Conservation (phyloP, 257 asterid species). For the Gynochthodes officinalis region DNA sequence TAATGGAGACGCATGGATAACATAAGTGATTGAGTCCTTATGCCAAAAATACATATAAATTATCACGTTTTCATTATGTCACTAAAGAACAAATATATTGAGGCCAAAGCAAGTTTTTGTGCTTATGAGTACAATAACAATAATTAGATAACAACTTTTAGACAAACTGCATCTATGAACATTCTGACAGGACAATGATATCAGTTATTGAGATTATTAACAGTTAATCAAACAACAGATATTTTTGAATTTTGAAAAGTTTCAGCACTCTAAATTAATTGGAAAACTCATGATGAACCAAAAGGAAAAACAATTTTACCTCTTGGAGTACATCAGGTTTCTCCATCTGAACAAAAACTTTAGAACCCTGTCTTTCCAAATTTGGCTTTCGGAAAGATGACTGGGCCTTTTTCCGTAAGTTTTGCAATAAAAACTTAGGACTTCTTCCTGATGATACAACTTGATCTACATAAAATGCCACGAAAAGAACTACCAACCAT, state of each 20-base stretch:
- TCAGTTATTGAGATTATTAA: background rate
- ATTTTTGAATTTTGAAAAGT: background rate
- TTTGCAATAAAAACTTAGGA: constrained; percentile 53
- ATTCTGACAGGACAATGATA: background rate
- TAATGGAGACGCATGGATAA: constrained; percentile 9
- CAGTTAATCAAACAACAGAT: background rate
- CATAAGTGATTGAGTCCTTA: background rate
- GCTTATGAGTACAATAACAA: background rate
- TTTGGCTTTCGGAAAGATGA: constrained; percentile 63
- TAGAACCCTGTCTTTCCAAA: constrained; percentile 66
- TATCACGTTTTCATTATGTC: background rate
- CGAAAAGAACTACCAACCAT: constrained; percentile 71
- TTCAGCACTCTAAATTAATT: background rate
- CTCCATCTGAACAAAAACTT: constrained; percentile 68
- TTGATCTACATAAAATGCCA: constrained; percentile 75
- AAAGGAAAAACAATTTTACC: constrained; percentile 39
- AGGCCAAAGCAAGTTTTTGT: constrained; percentile 4
- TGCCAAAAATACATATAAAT: background rate
- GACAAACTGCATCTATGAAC: no score
- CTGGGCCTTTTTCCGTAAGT: constrained; percentile 42
- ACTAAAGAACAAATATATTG: background rate
- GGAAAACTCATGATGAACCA: background rate
- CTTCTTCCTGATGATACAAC: constrained; percentile 66
- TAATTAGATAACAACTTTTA: background rate
- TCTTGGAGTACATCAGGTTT: constrained; percentile 77